A percentile compares a stretch with the other conserved stretches of the same genome.
These are phyloP conservation scores for Triticum turgidum DNA, from an alignment of 176 grass and related monocot species.

Conservation along the genomic window DNA sequence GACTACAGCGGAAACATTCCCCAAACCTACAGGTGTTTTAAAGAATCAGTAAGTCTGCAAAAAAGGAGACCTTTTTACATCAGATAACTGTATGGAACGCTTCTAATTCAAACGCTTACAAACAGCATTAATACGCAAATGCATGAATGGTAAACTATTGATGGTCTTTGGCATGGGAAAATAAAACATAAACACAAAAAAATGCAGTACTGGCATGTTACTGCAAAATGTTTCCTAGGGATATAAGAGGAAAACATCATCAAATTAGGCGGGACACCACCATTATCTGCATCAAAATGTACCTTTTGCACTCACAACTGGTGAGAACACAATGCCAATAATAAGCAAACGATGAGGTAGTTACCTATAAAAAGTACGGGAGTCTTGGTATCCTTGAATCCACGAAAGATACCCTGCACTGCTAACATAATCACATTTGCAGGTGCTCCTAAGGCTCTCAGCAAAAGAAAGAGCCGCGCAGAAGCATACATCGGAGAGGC, in stretches of 20 bases:
- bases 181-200: conserved; percentile 8
- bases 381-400: conserved; percentile 94
- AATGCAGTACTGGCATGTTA: not conserved
- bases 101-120: conserved; percentile 17
- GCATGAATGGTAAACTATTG: conserved; percentile 6
- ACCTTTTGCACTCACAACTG: not conserved
- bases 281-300: not conserved
- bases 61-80: not conserved
- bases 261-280: not conserved
- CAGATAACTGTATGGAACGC: not conserved
- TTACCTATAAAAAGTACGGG: conserved; percentile 77
- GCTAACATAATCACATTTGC: conserved; percentile 84
- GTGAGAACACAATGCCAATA: not conserved
- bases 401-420: conserved; percentile 86
- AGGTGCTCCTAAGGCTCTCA: conserved; percentile 88
- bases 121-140: conserved; percentile 10
- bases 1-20: conserved; percentile 52
- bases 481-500: conserved; percentile 68
- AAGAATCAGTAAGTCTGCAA: not conserved
- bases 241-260: not conserved
- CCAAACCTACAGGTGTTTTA: conserved; percentile 43
- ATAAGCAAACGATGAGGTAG: conserved; percentile 25
- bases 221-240: not conserved
- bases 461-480: conserved; percentile 68
- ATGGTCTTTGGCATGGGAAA: conserved; percentile 1